Base-by-base conservation (phyloP, 1,139 yeast species). In the Suhomyces chickasaworum region DNA sequence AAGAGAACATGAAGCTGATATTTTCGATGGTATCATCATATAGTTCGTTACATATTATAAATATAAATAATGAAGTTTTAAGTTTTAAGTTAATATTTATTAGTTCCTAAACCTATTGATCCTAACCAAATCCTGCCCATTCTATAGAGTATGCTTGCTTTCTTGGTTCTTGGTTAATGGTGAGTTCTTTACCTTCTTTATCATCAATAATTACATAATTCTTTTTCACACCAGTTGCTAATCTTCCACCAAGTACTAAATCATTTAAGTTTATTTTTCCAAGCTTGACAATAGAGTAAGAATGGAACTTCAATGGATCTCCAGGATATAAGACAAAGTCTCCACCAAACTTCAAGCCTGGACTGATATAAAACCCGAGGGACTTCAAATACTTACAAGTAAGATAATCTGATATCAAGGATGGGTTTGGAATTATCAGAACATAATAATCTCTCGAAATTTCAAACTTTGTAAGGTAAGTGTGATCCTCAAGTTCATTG, bases 171-270 rank as follows among this genome's bases (percentile, higher is more conserved):
- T 34, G 5, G 25, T 29, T 27, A 10, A 17, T 23, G 12, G 23
- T 2, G 6, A 10, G 13, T 4, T 51, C 50, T 29, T 29, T 17
- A 12, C 7, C 16, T 15, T 54, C 58, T 12, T 48, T 49, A 20
- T 60, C 66, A 22, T 79, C 85, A 3, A 84, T 82, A 6, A 91
- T 64, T 8, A 88, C 79, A 87, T 90, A 87, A 32, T 86, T 74
- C 64, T 93, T 93, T 63, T 93, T 91, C 9, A 93, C 98, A 1
- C 95, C 86, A 0, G 98, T 90, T 1, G 97, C 97, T 46, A 93
- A 68, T 53, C 99, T 73, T 0, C 98, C 97, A 20, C 96, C 90
- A 21, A 86, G 84, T 0, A 89, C 82, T 25, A 90, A 63, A 45
- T 82, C 83, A 70, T 55, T 78, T 74, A 51, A 81, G 32, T 77